Evolutionary conservation across 2,329 filamentous ascomycete species (phyloP).

Genomic region (Xylaria sp.): DNA sequence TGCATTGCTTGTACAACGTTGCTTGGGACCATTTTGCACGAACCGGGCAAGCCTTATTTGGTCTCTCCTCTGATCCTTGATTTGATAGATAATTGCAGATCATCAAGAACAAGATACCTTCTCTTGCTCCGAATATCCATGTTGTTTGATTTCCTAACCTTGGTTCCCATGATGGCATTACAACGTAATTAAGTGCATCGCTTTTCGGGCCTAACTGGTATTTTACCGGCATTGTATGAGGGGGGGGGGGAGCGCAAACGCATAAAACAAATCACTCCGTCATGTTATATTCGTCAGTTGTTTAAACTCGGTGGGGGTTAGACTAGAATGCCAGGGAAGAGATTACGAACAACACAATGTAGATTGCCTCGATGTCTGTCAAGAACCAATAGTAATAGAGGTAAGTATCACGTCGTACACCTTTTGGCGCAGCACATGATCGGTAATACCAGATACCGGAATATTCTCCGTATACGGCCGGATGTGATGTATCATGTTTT

Average conservation of each 20-base stretch:
- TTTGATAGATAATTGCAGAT: slow-evolving; percentile 19
- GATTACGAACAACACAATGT: neutral
- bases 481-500: no score
- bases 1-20: slow-evolving; percentile 35
- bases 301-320: neutral
- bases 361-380: neutral
- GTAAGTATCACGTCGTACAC: neutral
- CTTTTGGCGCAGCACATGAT: neutral
- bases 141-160: neutral
- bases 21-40: slow-evolving; percentile 27
- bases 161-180: neutral
- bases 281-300: neutral
- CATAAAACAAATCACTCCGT: neutral
- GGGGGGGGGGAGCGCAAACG: no score
- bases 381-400: neutral
- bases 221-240: neutral
- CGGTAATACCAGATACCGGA: neutral
- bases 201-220: neutral
- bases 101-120: slow-evolving; percentile 4
- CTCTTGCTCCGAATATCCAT: neutral
- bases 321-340: neutral
- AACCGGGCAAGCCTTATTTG: slow-evolving; percentile 29
- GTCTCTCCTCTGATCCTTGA: slow-evolving; percentile 25
- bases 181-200: neutral
- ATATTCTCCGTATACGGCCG: no score